Percentiles rank a stretch among this genome's conserved stretches.
Evolutionary conservation across 805 yeast species (phyloP).

Genomic region (Candida sphagnicola): DNA sequence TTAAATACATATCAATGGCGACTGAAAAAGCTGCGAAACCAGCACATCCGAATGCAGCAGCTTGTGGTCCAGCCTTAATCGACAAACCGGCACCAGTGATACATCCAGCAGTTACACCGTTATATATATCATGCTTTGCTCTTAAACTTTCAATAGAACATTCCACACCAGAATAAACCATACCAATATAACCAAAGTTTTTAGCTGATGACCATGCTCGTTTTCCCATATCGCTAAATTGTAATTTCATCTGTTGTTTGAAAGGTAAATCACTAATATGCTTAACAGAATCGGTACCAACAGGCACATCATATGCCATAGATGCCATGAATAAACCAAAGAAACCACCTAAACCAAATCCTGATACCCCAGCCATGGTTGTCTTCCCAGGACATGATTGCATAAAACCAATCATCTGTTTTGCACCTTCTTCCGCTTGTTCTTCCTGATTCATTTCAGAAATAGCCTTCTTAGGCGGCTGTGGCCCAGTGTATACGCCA

Average conservation of each 20-base stretch:
- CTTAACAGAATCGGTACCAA: slow-evolving; percentile 50
- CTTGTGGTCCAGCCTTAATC: slow-evolving; percentile 88
- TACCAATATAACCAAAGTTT: slow-evolving; percentile 90
- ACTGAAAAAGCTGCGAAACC: slow-evolving; percentile 96
- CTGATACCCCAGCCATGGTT: slow-evolving; percentile 86
- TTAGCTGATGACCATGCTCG: slow-evolving; percentile 88
- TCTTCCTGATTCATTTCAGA: slow-evolving; percentile 84
- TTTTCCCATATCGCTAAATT: slow-evolving; percentile 87
- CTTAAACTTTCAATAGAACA: slow-evolving; percentile 81
- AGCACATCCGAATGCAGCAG: slow-evolving; percentile 89
- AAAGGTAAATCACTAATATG: slow-evolving; percentile 82
- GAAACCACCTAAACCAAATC: slow-evolving; percentile 92
- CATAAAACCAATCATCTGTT: slow-evolving; percentile 78
- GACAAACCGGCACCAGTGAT: slow-evolving; percentile 96
- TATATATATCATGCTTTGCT: slow-evolving; percentile 88
- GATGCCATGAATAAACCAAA: slow-evolving; percentile 94
- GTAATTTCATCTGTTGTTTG: slow-evolving; percentile 87
- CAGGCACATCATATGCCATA: slow-evolving; percentile 76
- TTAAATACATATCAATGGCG: slow-evolving; percentile 82
- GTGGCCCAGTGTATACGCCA: slow-evolving; percentile 37
- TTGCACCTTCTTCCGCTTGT: slow-evolving; percentile 88
- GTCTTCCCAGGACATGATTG: slow-evolving; percentile 95
- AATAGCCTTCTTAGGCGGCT: slow-evolving; percentile 42
- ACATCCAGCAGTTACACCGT: slow-evolving; percentile 92
- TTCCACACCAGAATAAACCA: slow-evolving; percentile 88